Evolutionary conservation across 371 early-diverging fungal genomes (phyloP), one percentile per base, ranked within the genome.

Genomic region (Mortierella sp.): DNA sequence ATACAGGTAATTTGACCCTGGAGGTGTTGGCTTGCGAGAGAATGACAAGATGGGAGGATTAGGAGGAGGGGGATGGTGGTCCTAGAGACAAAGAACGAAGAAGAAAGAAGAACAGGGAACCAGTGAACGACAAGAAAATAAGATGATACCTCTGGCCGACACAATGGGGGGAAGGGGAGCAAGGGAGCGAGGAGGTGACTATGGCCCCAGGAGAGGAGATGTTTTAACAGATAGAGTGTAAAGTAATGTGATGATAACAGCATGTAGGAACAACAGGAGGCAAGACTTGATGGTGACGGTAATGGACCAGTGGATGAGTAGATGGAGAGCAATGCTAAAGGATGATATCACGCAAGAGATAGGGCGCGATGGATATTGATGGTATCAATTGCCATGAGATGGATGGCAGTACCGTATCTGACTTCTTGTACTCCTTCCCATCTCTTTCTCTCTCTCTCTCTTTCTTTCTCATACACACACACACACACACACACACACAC

Each of bases 1-100:
- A 57, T 30, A 12, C 32, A 57, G 58, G 22, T 45, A 45, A 18
- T 22, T 26, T 45, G 40, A 24, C n/a, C 66, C 61, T 60, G 61
- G 64, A 30, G 9, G 18, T 24, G 22, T 49, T 49, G 52, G 35
- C 52, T 51, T 40, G 30, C 51, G 35, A 6, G 35, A 64, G 49
- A 49, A 64, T 37, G 58, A 60, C 18, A 49, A 28, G 62, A 43
- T 37, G 28, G 32, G 28, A 40, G 28, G 40, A 59, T 24, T 55
- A 58, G 6, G 57, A 54, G 12, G 12, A 62, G 11, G 62, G 39
- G 20, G 62, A 55, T 11, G 24, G 45, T 58, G 59, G 66, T 26
- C 30, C 37, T 16, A 26, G 32, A 66, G 66, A 65, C n/a, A 55
- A 26, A 45, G 32, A 66, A 49, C 45, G 11, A 66, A 58, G 26